Percentiles rank a stretch among this genome's conserved stretches.
These are phyloP conservation scores for Centaurea solstitialis DNA, from an alignment of 129 eudicot species.

Conservation along the genomic window DNA sequence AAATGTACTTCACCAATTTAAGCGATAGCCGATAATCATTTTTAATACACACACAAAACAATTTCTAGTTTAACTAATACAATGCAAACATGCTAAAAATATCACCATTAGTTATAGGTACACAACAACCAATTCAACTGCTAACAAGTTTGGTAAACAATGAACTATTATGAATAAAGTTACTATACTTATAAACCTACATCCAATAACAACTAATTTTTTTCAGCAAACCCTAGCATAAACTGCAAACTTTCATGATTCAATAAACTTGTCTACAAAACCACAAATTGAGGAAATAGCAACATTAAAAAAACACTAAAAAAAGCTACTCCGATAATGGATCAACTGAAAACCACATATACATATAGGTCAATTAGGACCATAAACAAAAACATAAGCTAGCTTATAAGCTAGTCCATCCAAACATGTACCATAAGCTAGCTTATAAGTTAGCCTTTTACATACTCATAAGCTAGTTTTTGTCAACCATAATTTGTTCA, in stretches of 20 bases:
- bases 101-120: neutral
- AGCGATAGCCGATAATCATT: neutral
- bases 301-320: neutral
- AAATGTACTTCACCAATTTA: neutral
- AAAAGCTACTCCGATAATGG: slow-evolving; percentile 7
- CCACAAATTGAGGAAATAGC: neutral
- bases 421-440: too few species aligned
- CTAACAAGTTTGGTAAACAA: neutral
- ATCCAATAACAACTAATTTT: neutral
- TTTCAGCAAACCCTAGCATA: neutral
- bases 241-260: neutral
- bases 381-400: neutral
- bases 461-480: too few species aligned
- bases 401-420: too few species aligned
- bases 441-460: too few species aligned
- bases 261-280: neutral
- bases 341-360: slow-evolving; percentile 9
- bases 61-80: neutral
- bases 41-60: too few species aligned
- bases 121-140: neutral
- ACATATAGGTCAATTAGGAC: neutral
- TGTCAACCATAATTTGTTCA: too few species aligned
- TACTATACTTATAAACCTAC: neutral
- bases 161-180: neutral
- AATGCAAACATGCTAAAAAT: neutral